Conservation (phyloP, 495 filamentous ascomycete species). For the Talaromyces stipitatus region DNA sequence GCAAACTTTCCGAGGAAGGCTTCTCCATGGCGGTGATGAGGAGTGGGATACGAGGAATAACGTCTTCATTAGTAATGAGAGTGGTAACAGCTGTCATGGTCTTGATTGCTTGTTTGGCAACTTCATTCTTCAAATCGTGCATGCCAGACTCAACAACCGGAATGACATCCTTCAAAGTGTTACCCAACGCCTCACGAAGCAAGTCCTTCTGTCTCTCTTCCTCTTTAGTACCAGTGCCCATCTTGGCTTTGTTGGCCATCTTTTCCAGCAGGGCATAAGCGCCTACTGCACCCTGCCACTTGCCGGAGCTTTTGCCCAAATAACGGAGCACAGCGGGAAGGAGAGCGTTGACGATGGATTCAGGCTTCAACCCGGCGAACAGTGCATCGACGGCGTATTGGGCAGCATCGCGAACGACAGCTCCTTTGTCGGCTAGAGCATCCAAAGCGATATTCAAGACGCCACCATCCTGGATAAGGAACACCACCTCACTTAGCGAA, state of each 20-base stretch:
- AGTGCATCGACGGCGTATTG: slow-evolving; percentile 92
- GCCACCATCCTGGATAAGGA: slow-evolving; percentile 72
- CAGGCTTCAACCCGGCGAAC: slow-evolving; percentile 67
- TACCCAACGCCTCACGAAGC: slow-evolving; percentile 85
- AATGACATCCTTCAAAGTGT: slow-evolving; percentile 81
- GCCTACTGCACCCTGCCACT: slow-evolving; percentile 93
- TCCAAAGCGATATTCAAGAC: slow-evolving; percentile 71
- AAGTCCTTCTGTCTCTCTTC: slow-evolving; percentile 80
- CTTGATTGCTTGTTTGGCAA: slow-evolving; percentile 78
- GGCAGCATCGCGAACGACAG: slow-evolving; percentile 80
- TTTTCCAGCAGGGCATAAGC: slow-evolving; percentile 74
- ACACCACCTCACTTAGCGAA: slow-evolving; percentile 69
- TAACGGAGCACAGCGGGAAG: slow-evolving; percentile 67
- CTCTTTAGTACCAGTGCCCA: slow-evolving; percentile 69
- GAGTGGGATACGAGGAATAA: slow-evolving; percentile 84
- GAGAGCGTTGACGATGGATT: slow-evolving; percentile 72
- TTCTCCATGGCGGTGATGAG: slow-evolving; percentile 94
- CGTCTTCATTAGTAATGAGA: slow-evolving; percentile 94
- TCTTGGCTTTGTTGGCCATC: slow-evolving; percentile 89
- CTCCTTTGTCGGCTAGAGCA: slow-evolving; percentile 80
- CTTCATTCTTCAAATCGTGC: slow-evolving; percentile 92
- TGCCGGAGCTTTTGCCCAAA: slow-evolving; percentile 70
- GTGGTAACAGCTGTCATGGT: slow-evolving; percentile 87
- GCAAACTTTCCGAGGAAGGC: slow-evolving; percentile 77
- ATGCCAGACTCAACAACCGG: slow-evolving; percentile 88